Evolutionary conservation across 306 rosid genomes (phyloP), one percentile per base, ranked within the genome.

Genomic region (Rosa lucieae): DNA sequence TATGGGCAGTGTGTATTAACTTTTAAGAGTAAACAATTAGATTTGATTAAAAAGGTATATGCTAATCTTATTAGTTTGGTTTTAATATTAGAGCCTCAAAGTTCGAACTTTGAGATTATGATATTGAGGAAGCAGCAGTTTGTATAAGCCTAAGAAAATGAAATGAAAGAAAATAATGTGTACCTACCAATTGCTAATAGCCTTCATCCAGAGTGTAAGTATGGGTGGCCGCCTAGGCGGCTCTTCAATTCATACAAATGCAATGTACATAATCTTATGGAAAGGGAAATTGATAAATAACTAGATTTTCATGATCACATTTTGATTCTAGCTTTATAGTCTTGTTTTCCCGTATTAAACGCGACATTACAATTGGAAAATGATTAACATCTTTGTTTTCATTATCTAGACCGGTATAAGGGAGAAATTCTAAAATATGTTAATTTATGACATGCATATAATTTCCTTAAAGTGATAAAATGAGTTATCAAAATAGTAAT

Each of bases 41-140:
- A 47, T 52, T 18, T 66, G n/a, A 35, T 66, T 20, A 47, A 23
- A 80, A 73, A 39, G 35, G 32, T 66, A 2, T 66, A 37, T 66
- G 70, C 70, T 35, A 40, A 66, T 66, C 44, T 66, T 15, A 15
- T 26, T 35, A 15, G n/a, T 66, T 66, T 66, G 47, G 46, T 37
- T 37, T 75, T 32, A 20, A 23, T 15, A 66, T 10, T 39, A 20
- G 70, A 56, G 62, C 59, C 23, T 42, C 74, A 32, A 47, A 68
- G 23, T 75, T 72, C 83, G 29, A 76, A 79, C 81, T 53, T n/a
- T 65, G 44, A 63, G 56, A 84, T 75, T 63, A 79, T 79, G 81
- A 79, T 84, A 66, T 29, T n/a, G 51, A 44, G 66, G 76, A 78
- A 67, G 39, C 53, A 63, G 56, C 67, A 17, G 26, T 2, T 12